phyloP scores from a whole-genome alignment of 768 basidiomycete species.

The Suillus decipiens region DNA sequence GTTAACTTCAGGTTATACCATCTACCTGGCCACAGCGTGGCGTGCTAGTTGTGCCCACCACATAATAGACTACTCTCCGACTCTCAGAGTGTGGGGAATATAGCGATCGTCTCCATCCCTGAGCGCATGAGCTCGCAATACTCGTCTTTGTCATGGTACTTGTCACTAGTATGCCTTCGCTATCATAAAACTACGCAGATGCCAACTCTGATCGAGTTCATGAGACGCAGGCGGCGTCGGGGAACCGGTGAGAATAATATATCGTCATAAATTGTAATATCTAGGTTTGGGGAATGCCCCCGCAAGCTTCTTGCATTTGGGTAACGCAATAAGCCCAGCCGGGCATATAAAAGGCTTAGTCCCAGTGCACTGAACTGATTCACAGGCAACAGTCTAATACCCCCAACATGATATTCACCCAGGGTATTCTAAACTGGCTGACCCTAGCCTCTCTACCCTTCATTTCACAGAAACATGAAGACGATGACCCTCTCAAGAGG shows the following conservation, averaged over 20 bases:
- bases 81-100: no score
- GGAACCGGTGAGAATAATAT: no score
- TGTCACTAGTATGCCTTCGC: neutral
- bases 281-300: neutral
- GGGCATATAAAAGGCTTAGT: neutral
- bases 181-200: neutral
- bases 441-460: constrained; percentile 1
- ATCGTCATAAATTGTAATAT: no score
- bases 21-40: no score
- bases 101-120: no score
- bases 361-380: neutral
- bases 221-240: neutral
- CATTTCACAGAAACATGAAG: neutral
- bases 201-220: no score
- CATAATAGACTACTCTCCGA: no score
- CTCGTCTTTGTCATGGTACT: no score
- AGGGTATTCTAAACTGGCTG: constrained; percentile 2
- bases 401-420: constrained; percentile 3
- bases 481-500: constrained; percentile 1
- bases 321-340: neutral
- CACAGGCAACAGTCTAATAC: neutral
- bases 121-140: no score
- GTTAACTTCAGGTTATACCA: no score
- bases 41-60: no score
- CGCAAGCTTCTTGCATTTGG: neutral